Base-by-base conservation (phyloP, 176 grass and related monocot genomes). In the Carex scoparia region DNA sequence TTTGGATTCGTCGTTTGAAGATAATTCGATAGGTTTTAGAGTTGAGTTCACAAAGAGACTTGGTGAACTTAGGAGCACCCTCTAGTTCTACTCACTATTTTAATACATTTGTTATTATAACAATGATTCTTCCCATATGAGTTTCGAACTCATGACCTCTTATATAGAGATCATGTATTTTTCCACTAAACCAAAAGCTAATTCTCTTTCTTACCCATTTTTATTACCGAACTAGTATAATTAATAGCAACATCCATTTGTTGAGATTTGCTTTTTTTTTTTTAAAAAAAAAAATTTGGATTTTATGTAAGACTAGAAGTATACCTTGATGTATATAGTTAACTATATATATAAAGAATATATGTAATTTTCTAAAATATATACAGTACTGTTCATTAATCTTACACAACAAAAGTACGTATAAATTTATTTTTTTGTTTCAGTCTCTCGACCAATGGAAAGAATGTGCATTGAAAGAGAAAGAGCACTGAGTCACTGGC, bases 401-500 rank as follows among this genome's bases (percentile, higher is more conserved):
- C 69, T 75, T 53, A 70, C 67, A 16, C 38, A 14, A 69, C 5
- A 42, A 42, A 69, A 42, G 11, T 42, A 69, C 6, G 16, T 13
- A 9, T 18, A 18, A n/a, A 44, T 44, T 16, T 40, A 38, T 38
- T 40, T 44, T 40, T 40, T 40, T 70, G 4, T 70, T 1, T 77
- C 27, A 57, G 30, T 78, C 4, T 57, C 11, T 57, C 28, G 5
- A 33, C 74, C 74, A 57, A 78, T 77, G 9, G 72, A 56, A 12
- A 49, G 49, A 56, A 78, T 32, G 40, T 15, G 81, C 81, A 83
- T 69, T 54, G 81, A 78, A 68, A 81, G 48, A 44, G 48, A 68
- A 83, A 83, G 12, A 66, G 40, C 42, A 83, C 81, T 68, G 81
- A 68, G 81, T 54, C 81, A 83, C 62, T 83, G 81, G 18, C 38